phyloP scores from a whole-genome alignment of 2,329 filamentous ascomycete genomes.

The Harringtonia lauricola region DNA sequence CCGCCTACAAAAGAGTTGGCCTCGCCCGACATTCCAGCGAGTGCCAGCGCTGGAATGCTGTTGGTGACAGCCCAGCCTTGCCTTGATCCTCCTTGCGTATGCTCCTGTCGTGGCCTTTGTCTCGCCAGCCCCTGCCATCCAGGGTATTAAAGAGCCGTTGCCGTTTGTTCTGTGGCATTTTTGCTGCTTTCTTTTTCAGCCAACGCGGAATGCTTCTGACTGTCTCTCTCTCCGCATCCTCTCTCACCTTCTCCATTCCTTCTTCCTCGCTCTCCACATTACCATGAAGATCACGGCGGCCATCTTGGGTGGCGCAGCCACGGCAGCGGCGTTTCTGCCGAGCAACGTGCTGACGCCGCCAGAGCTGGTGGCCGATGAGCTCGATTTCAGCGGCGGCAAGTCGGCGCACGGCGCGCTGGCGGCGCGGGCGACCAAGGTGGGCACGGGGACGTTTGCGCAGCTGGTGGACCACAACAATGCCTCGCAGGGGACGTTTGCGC shows the following conservation, averaged over 20 bases:
- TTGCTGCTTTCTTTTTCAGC: too few species aligned
- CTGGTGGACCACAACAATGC: constrained; percentile 28
- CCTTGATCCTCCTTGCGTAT: too few species aligned
- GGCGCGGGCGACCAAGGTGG: not conserved
- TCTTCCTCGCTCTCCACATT: not conserved
- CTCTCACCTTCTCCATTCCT: not conserved
- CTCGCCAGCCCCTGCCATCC: too few species aligned
- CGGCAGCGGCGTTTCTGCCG: not conserved
- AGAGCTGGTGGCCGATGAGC: not conserved
- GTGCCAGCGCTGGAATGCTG: too few species aligned
- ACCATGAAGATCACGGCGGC: constrained; percentile 2
- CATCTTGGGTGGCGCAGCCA: not conserved
- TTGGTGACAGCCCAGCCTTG: too few species aligned
- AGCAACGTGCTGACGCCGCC: not conserved
- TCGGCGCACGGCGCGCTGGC: not conserved
- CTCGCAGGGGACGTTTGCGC: constrained; percentile 27
- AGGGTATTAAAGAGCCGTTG: not conserved
- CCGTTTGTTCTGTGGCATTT: not conserved
- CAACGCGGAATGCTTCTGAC: too few species aligned
- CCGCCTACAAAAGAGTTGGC: too few species aligned
- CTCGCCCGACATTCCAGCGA: too few species aligned
- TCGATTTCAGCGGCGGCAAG: not conserved
- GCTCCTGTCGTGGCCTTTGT: too few species aligned
- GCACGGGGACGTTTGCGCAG: constrained; percentile 22
- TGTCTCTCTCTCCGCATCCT: not conserved